These are phyloP conservation scores for Corchorus capsularis DNA, from an alignment of 345 rosid genomes.

Conservation along the genomic window DNA sequence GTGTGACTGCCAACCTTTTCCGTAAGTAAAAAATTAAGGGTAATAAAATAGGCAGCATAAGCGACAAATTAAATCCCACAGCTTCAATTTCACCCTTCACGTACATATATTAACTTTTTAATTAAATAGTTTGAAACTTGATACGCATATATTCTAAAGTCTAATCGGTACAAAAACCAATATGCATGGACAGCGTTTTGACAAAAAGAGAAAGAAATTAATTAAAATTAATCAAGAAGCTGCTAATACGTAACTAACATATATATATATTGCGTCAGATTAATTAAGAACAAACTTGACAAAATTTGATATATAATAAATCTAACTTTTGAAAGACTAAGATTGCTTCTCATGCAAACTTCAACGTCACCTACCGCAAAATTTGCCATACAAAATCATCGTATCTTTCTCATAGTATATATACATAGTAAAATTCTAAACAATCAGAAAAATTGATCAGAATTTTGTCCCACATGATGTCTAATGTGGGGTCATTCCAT, in stretches of 20 bases:
- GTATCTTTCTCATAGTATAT: background rate
- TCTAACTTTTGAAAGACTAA: background rate
- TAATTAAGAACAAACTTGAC: background rate
- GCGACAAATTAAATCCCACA: background rate
- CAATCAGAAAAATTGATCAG: no score
- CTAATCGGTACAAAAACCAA: background rate
- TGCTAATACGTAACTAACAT: background rate
- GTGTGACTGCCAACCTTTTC: no score
- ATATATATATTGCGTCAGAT: background rate
- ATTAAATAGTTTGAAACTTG: background rate
- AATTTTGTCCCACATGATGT: no score
- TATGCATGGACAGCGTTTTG: background rate
- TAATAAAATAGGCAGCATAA: no score
- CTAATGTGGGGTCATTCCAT: no score
- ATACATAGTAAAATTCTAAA: no score
- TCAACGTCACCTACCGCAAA: conserved; percentile 25
- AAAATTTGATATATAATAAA: background rate
- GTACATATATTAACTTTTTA: background rate
- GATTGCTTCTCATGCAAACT: conserved; percentile 37
- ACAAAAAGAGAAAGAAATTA: background rate
- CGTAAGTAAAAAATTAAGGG: no score
- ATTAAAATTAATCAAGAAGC: background rate
- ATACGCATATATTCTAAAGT: background rate
- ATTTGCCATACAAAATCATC: conserved; percentile 4
- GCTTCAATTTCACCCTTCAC: background rate